Conservation (phyloP, 2,329 filamentous ascomycete genomes). For the Epichloe bromicola region DNA sequence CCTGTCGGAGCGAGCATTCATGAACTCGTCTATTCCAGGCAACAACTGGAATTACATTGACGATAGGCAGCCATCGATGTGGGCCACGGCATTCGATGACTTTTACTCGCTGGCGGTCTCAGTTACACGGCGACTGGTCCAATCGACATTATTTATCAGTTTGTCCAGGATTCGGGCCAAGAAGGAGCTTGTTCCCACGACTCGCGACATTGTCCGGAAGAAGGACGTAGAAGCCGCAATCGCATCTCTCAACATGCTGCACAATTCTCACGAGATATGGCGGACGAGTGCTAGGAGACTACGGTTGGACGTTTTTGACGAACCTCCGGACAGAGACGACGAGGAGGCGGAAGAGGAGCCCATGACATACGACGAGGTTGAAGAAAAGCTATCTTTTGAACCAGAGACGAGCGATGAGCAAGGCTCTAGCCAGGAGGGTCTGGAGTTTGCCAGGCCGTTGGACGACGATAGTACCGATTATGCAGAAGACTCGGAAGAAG, state of each 20-base stretch:
- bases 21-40: constrained; percentile 52
- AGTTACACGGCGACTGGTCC: constrained; percentile 57
- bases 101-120: constrained; percentile 56
- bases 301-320: constrained; percentile 32
- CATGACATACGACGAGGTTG: constrained; percentile 32
- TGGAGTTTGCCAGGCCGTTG: neutral
- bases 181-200: constrained; percentile 16
- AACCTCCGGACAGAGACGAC: constrained; percentile 15
- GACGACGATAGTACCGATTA: neutral
- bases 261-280: constrained; percentile 31
- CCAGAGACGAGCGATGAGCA: neutral
- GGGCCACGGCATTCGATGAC: constrained; percentile 62
- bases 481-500: constrained; percentile 8
- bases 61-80: constrained; percentile 54
- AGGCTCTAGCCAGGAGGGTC: neutral
- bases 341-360: constrained; percentile 14
- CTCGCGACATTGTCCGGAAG: constrained; percentile 21
- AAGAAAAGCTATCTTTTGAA: constrained; percentile 20
- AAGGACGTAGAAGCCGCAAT: constrained; percentile 38
- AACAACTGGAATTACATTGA: constrained; percentile 55
- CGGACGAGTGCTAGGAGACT: constrained; percentile 34
- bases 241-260: constrained; percentile 30
- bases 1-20: constrained; percentile 56
- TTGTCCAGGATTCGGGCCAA: constrained; percentile 51
- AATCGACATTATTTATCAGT: constrained; percentile 57